Evolutionary conservation across 345 rosid species (phyloP), one percentile per base, ranked within the genome.

Genomic region (Rhizophora mangle): DNA sequence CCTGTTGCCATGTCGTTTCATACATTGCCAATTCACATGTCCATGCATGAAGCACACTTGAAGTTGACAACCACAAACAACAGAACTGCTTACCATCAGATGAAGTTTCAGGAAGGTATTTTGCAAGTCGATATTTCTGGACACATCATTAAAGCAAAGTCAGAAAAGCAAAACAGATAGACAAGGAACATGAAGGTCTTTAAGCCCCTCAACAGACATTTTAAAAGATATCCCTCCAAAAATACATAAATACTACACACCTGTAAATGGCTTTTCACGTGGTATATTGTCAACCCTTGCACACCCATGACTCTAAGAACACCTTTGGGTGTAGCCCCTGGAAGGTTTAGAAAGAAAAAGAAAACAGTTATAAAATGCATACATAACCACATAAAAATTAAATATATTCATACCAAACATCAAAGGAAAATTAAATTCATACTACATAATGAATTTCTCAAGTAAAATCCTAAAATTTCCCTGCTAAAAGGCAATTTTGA

Each of bases 291-390:
- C 72, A 95, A 81, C 59, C 96, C 97, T 76, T 92, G 97, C 30
- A 95, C 96, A 22, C 96, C 97, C 99, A 95, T 95, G 60, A 92
- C 99, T 79, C 99, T 85, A 26, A 95, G 96, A 70, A 92, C 99
- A 73, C 97, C 99, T 88, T 95, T 92, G 26, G 99, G 96, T 36
- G 99, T 95, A 70, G 99, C 99, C 73, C 97, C 99, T 95, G 65
- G 49, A 76, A 32, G 80, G 56, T 4, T 8, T 49, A n/a, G 43
- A 39, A 55, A 9, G 8, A 21, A 36, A 56, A 34, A 60, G 19
- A 59, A 53, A 71, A 34, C 49, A 46, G 54, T 58, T 64, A 27
- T 26, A 52, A 36, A 47, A 63, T 20, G 32, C 70, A 21, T 10
- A 21, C 47, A 54, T 63, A 58, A 59, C 15, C 36, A 26, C 22